Evolutionary conservation across 768 basidiomycete species (phyloP).

Genomic region (Russula earlei): DNA sequence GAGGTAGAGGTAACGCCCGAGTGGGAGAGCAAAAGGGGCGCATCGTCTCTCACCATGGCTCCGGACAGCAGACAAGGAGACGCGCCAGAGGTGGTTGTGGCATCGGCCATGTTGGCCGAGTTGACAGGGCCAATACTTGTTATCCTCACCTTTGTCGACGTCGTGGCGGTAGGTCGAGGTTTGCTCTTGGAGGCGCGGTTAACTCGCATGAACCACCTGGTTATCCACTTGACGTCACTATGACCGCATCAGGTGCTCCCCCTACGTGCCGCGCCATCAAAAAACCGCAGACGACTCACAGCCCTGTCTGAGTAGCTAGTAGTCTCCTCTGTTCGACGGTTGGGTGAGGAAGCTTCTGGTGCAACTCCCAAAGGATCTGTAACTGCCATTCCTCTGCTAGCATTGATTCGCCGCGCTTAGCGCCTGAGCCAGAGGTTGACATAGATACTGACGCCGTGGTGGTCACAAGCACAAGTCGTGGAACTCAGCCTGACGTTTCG

Average conservation of each 20-base stretch:
- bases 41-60: background rate
- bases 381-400: slow-evolving; percentile 12
- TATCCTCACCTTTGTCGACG: background rate
- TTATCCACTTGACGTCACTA: slow-evolving; percentile 17
- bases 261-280: background rate
- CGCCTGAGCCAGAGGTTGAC: background rate
- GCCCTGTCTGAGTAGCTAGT: slow-evolving; percentile 12
- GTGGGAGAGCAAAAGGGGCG: background rate
- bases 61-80: background rate
- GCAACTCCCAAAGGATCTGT: slow-evolving; percentile 7
- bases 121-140: background rate
- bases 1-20: background rate
- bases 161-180: background rate
- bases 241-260: background rate
- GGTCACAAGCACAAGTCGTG: background rate
- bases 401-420: background rate
- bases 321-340: slow-evolving; percentile 10
- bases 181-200: slow-evolving; percentile 4
- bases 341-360: slow-evolving; percentile 3
- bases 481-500: background rate
- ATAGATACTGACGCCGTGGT: background rate
- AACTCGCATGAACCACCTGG: slow-evolving; percentile 12
- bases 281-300: slow-evolving; percentile 8
- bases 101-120: background rate
- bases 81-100: background rate